A percentile compares a stretch with the other conserved stretches of the same genome.
Evolutionary conservation across 306 rosid species (phyloP).

Genomic region (Amphicarpaea edgeworthii): DNA sequence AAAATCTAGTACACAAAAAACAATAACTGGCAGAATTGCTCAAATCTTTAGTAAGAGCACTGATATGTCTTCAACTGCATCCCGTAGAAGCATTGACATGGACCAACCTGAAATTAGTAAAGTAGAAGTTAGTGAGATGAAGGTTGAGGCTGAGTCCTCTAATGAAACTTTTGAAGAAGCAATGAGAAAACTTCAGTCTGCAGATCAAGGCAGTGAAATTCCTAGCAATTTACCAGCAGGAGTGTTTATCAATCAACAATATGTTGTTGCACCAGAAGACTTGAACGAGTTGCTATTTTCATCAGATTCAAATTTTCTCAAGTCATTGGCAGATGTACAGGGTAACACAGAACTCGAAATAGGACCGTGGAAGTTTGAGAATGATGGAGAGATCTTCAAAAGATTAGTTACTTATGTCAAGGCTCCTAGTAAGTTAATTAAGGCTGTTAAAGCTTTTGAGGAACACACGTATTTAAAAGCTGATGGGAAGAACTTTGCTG

Average conservation of each 20-base stretch:
- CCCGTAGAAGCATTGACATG: slow-evolving; percentile 60
- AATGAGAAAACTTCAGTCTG: slow-evolving; percentile 67
- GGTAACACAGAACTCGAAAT: slow-evolving; percentile 76
- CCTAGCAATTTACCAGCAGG: slow-evolving; percentile 87
- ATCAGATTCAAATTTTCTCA: slow-evolving; percentile 72
- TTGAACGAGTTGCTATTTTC: slow-evolving; percentile 78
- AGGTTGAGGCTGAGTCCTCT: slow-evolving; percentile 65
- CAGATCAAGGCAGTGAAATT: slow-evolving; percentile 71
- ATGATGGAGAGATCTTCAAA: slow-evolving; percentile 63
- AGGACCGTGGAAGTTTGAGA: slow-evolving; percentile 87
- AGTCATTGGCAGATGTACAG: slow-evolving; percentile 71
- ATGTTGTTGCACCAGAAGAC: slow-evolving; percentile 67
- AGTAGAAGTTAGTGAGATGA: slow-evolving; percentile 56
- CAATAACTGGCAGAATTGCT: slow-evolving; percentile 77
- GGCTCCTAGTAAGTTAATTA: slow-evolving; percentile 80
- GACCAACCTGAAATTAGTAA: slow-evolving; percentile 65
- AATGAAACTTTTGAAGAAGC: slow-evolving; percentile 73
- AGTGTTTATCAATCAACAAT: slow-evolving; percentile 76
- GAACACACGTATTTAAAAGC: slow-evolving; percentile 89
- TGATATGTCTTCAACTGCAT: slow-evolving; percentile 54
- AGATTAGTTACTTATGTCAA: slow-evolving; percentile 72
- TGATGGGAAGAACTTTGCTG: slow-evolving; percentile 83
- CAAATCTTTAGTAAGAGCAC: slow-evolving; percentile 75
- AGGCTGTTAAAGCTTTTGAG: slow-evolving; percentile 85
- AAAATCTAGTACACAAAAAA: slow-evolving; percentile 59